phyloP scores from a whole-genome alignment of 805 yeast genomes.

The Nakazawaea molendinolei region DNA sequence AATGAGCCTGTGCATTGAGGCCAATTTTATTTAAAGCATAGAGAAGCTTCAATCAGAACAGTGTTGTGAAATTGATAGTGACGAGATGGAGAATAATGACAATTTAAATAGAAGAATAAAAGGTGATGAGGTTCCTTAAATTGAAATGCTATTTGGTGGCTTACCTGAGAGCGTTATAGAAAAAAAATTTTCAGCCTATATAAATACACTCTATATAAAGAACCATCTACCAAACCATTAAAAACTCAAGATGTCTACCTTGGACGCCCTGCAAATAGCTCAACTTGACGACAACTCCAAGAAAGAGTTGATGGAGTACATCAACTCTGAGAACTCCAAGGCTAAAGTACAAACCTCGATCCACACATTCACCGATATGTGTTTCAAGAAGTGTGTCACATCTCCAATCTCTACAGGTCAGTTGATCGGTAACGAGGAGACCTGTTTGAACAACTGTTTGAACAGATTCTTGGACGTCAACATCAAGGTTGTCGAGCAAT shows the following conservation, averaged over 20 bases:
- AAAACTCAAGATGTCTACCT: constrained; percentile 3
- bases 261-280: constrained; percentile 7
- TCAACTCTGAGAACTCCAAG: constrained; percentile 79
- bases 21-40: no score
- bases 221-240: background rate
- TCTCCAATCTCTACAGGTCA: constrained; percentile 35
- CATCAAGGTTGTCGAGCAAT: constrained; percentile 67
- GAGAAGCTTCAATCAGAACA: no score
- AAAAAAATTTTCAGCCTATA: background rate
- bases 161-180: no score
- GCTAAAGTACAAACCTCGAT: constrained; percentile 83
- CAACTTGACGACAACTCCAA: constrained; percentile 56
- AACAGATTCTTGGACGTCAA: constrained; percentile 84
- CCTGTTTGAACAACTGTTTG: constrained; percentile 74
- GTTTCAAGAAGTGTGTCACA: constrained; percentile 80
- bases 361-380: constrained; percentile 82
- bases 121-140: no score
- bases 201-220: background rate
- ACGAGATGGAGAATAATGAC: no score
- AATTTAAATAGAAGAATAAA: no score
- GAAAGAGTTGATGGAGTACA: constrained; percentile 66
- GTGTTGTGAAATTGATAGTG: no score
- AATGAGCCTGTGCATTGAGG: no score
- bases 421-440: constrained; percentile 54
- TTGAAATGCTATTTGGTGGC: no score